Evolutionary conservation across 2,329 filamentous ascomycete species (phyloP), one percentile per base, ranked within the genome.

Genomic region (Amauroascus verrucosus): DNA sequence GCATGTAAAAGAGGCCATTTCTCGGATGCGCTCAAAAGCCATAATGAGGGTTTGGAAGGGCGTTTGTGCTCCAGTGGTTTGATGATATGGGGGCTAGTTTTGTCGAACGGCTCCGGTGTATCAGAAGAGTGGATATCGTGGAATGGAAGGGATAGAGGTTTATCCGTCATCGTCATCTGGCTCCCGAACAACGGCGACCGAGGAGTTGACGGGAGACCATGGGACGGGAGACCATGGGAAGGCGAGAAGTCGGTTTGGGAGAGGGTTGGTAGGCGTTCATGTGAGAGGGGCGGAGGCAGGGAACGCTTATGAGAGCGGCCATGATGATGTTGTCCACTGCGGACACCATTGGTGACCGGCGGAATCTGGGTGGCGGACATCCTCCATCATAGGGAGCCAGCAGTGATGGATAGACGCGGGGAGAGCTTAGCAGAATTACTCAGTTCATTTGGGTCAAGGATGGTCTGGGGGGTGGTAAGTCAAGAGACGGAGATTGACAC

Each of bases 1-100:
- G 88, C 85, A 65, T 96, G 83, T 16, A 96, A 63, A 32, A 97
- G 76, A 0, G 91, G 90, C 66, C 84, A 88, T 24, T 76, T 75
- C 47, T 84, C 78, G 9, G 83, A 84, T 52, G 80, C 77, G 0
- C 77, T 77, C n/a, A 97, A 75, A 2, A 97, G 67, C 53, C 84
- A 78, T 13, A 77, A 79, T 0, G 91, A 95, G 37, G 95, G 75
- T 45, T 71, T 75, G 0, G 88, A 94, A 38, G 81, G 76, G 45
- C 77, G 70, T 54, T 73, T 70, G 48, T 71, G 66, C 1, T 62
- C 62, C 35, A 73, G n/a, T 67, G 6, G 69, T 61, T 53, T 73
- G 14, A 22, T 20, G 13, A 3, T 9, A 37, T 26, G 40, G 28
- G 13, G 9, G 9, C 6, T 8, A 24, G 16, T 28, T 22, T 45